These are phyloP conservation scores for Aquilaria sinensis DNA, from an alignment of 345 rosid species.

Conservation along the genomic window DNA sequence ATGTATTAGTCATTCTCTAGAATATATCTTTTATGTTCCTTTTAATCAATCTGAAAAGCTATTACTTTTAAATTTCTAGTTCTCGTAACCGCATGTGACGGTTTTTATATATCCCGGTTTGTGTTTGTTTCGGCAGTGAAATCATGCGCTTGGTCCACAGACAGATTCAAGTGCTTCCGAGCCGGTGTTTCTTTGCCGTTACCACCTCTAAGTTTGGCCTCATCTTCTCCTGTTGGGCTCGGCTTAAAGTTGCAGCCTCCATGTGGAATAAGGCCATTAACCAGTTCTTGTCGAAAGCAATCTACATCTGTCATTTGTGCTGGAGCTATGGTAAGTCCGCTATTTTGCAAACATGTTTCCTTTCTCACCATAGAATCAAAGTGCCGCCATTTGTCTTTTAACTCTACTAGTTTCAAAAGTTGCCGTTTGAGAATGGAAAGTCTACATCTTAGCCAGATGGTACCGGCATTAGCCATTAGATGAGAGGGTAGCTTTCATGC, in stretches of 20 bases:
- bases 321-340: slow-evolving; percentile 30
- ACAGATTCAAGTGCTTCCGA: neutral
- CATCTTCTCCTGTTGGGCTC: slow-evolving; percentile 16
- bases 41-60: neutral
- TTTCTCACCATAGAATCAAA: neutral
- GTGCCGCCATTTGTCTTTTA: neutral
- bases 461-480: neutral
- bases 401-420: neutral
- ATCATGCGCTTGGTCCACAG: too few relatives aligned
- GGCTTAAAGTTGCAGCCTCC: slow-evolving; percentile 17
- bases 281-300: slow-evolving; percentile 13
- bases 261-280: slow-evolving; percentile 10
- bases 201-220: slow-evolving; percentile 5
- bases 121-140: too few relatives aligned
- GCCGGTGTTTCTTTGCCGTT: slow-evolving; percentile 17
- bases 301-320: slow-evolving; percentile 26
- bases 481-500: neutral
- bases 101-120: too few relatives aligned
- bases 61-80: neutral
- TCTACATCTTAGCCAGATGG: neutral
- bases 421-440: neutral
- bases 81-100: too few relatives aligned
- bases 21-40: neutral
- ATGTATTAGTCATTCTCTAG: neutral
- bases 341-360: neutral